phyloP scores from a whole-genome alignment of 495 filamentous ascomycete species.

The Cercophora samala region DNA sequence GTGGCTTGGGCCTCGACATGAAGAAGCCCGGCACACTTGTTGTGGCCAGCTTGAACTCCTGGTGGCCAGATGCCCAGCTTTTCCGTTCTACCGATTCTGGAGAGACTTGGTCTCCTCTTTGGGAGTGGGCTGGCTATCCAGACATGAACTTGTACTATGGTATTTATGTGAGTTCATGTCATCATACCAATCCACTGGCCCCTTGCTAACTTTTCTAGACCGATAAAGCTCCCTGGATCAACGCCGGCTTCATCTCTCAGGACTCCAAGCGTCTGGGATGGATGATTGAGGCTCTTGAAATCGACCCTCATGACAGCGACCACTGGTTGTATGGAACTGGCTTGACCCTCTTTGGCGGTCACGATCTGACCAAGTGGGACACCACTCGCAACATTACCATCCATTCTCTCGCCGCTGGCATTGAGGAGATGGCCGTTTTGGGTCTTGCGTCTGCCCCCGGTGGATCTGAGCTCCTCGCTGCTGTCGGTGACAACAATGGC shows the following conservation, averaged over 20 bases:
- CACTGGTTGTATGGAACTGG: conserved; percentile 60
- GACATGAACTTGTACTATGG: conserved; percentile 44
- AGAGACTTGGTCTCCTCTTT: conserved; percentile 49
- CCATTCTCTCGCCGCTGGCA: conserved; percentile 53
- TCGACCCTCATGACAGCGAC: conserved; percentile 57
- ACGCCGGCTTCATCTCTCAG: conserved; percentile 42
- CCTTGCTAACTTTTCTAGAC: conserved; percentile 25
- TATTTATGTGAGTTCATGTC: conserved; percentile 35
- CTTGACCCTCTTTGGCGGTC: conserved; percentile 53
- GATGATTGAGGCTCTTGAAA: conserved; percentile 62
- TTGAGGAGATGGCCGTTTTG: conserved; percentile 56
- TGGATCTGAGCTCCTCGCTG: conserved; percentile 53
- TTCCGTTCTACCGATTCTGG: conserved; percentile 55
- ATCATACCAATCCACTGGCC: conserved; percentile 9
- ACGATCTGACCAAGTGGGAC: conserved; percentile 51
- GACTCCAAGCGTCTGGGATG: conserved; percentile 55
- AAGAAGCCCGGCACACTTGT: conserved; percentile 54
- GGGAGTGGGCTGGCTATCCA: conserved; percentile 52
- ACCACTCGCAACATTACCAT: conserved; percentile 49
- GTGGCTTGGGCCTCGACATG: conserved; percentile 54
- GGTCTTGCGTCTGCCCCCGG: conserved; percentile 52
- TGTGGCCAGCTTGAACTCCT: conserved; percentile 54
- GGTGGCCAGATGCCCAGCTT: conserved; percentile 58
- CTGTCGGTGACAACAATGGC: conserved; percentile 58
- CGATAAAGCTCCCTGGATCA: conserved; percentile 49